A percentile compares a stretch with the other conserved stretches of the same genome.
phyloP scores from a whole-genome alignment of 495 filamentous ascomycete genomes.

The Aspergillus haitiensis region DNA sequence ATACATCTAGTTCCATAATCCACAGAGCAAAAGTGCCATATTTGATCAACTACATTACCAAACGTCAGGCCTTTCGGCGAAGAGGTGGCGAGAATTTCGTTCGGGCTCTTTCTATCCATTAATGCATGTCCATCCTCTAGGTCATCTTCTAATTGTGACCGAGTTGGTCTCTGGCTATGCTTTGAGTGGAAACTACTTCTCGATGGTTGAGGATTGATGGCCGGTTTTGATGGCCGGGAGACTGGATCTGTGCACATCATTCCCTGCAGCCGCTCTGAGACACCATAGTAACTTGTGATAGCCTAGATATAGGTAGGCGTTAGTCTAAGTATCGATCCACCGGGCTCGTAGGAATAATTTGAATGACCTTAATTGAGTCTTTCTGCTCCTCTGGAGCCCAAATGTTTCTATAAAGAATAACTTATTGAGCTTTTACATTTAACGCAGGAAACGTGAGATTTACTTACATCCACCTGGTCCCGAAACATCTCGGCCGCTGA shows the following conservation, averaged over 20 bases:
- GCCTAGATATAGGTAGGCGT: constrained; percentile 22
- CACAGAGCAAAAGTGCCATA: constrained; percentile 66
- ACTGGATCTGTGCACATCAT: constrained; percentile 63
- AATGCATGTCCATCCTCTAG: constrained; percentile 37
- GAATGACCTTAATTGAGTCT: constrained; percentile 48
- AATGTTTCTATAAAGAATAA: constrained; percentile 55
- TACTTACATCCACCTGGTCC: constrained; percentile 69
- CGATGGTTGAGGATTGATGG: constrained; percentile 12
- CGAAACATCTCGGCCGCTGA: constrained; percentile 44
- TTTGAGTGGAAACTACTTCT: constrained; percentile 21
- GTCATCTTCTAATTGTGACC: constrained; percentile 27
- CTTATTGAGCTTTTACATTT: not conserved
- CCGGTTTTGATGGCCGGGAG: constrained; percentile 25
- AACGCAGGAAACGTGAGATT: not conserved
- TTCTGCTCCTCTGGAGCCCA: constrained; percentile 66
- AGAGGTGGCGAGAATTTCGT: constrained; percentile 27
- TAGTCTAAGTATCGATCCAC: not conserved
- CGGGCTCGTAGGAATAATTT: not conserved
- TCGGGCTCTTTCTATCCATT: constrained; percentile 28
- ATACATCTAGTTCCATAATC: constrained; percentile 60
- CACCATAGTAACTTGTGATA: constrained; percentile 57
- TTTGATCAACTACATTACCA: constrained; percentile 55
- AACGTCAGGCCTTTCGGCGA: constrained; percentile 40
- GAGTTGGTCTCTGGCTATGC: constrained; percentile 13
- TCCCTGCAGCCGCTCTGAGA: constrained; percentile 65